A percentile compares a stretch with the other conserved stretches of the same genome.
phyloP scores from a whole-genome alignment of 257 asterid genomes.

The Jaltomata sinuosa region DNA sequence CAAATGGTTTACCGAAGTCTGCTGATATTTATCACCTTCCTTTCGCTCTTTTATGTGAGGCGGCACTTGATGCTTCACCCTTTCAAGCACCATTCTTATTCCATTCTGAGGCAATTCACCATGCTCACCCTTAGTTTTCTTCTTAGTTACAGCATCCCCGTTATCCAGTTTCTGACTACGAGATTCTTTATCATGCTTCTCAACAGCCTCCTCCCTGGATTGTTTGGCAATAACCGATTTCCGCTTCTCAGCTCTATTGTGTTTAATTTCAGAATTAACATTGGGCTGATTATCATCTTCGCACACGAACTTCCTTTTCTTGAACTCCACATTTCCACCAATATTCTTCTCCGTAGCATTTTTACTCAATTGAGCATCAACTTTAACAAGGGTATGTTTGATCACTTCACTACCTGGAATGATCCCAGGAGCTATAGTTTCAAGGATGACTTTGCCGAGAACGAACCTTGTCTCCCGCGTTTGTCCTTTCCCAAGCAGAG shows the following conservation, averaged over 20 bases:
- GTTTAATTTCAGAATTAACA: conserved; percentile 2
- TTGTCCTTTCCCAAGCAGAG: conserved; percentile 31
- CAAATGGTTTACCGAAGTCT: background rate
- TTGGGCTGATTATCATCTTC: conserved; percentile 3
- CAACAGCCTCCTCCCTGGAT: background rate
- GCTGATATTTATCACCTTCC: background rate
- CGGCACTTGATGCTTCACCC: background rate
- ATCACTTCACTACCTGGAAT: conserved; percentile 6
- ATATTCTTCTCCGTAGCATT: background rate
- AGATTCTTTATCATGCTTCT: background rate
- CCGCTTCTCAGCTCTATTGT: conserved; percentile 11
- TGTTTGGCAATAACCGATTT: background rate
- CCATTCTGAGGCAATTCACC: background rate
- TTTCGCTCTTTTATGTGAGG: background rate
- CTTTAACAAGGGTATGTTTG: conserved; percentile 2
- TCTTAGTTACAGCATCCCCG: background rate
- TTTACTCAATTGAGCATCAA: conserved; percentile 6
- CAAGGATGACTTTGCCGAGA: conserved; percentile 58
- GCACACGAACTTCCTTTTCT: background rate
- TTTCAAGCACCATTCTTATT: background rate
- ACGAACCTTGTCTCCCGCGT: conserved; percentile 49
- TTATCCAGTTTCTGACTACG: background rate
- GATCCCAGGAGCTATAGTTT: conserved; percentile 28
- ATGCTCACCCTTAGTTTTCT: background rate
- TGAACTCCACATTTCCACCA: background rate